A percentile compares a stretch with the other conserved stretches of the same genome.
These are phyloP conservation scores for Castanea sativa DNA, from an alignment of 306 rosid species.

Conservation along the genomic window DNA sequence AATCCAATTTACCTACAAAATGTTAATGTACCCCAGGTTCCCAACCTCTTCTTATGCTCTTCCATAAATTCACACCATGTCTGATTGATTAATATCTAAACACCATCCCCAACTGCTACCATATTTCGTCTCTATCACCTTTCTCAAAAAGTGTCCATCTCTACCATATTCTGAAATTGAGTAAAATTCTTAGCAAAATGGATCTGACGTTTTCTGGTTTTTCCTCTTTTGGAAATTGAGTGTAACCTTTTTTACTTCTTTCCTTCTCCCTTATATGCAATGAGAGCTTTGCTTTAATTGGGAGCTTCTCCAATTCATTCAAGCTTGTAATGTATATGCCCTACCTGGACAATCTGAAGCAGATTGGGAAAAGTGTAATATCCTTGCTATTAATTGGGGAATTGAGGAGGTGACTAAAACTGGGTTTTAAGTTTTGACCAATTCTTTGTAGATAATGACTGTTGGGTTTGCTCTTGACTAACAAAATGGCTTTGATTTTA, in stretches of 20 bases:
- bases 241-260: neutral
- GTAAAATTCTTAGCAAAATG: too few species aligned
- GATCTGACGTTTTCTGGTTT: neutral
- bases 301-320: neutral
- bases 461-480: neutral
- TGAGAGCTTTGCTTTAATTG: neutral
- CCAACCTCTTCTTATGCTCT: too few species aligned
- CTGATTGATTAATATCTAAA: too few species aligned
- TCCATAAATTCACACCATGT: too few species aligned
- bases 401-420: neutral
- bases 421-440: neutral
- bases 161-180: too few species aligned
- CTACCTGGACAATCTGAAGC: neutral
- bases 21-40: too few species aligned
- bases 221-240: neutral
- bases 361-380: neutral
- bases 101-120: too few species aligned
- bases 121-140: too few species aligned
- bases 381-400: neutral
- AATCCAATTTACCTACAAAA: too few species aligned
- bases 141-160: too few species aligned
- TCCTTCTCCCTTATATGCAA: neutral
- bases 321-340: neutral
- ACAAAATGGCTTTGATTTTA: neutral
- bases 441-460: neutral